Percentiles rank a stretch among this genome's conserved stretches.
These are phyloP conservation scores for Pseudevernia furfuracea DNA, from an alignment of 495 filamentous ascomycete genomes.

Conservation along the genomic window DNA sequence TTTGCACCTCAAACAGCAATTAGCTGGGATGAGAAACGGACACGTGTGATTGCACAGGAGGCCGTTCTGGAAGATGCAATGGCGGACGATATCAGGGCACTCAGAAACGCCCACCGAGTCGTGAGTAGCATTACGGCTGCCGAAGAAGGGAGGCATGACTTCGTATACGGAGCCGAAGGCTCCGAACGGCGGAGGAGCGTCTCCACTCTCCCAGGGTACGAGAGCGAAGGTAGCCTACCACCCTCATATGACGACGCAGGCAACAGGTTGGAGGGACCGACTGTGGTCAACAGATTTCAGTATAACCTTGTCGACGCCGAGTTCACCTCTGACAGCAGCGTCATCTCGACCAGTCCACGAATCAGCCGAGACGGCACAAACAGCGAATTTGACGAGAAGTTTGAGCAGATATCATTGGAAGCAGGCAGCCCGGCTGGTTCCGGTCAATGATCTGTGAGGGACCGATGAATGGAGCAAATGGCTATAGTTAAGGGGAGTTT, in stretches of 20 bases:
- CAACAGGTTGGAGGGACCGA: background rate
- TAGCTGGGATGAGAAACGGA: slow-evolving; percentile 25
- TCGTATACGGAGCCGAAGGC: slow-evolving; percentile 17
- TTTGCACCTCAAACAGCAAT: slow-evolving; percentile 3
- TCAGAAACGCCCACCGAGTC: slow-evolving; percentile 39
- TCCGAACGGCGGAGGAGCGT: slow-evolving; percentile 22
- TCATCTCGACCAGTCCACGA: slow-evolving; percentile 28
- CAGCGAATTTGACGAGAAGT: slow-evolving; percentile 25
- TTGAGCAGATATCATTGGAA: slow-evolving; percentile 23
- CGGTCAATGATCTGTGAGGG: background rate
- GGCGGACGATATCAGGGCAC: slow-evolving; percentile 40
- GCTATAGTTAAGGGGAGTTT: background rate
- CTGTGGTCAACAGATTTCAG: slow-evolving; percentile 19
- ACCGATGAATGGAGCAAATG: background rate
- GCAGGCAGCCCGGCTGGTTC: slow-evolving; percentile 2
- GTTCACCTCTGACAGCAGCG: slow-evolving; percentile 26
- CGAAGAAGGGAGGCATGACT: slow-evolving; percentile 32
- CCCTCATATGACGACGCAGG: slow-evolving; percentile 23
- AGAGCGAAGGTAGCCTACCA: slow-evolving; percentile 26
- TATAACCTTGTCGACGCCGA: slow-evolving; percentile 19
- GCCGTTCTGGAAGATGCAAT: slow-evolving; percentile 24
- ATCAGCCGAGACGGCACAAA: slow-evolving; percentile 27
- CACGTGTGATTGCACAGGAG: slow-evolving; percentile 31
- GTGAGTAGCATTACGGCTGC: slow-evolving; percentile 41
- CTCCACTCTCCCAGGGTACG: slow-evolving; percentile 25